Percentiles rank a stretch among this genome's conserved stretches.
These are phyloP conservation scores for Cerrena zonata DNA, from an alignment of 1,284 basidiomycete species.

Conservation along the genomic window DNA sequence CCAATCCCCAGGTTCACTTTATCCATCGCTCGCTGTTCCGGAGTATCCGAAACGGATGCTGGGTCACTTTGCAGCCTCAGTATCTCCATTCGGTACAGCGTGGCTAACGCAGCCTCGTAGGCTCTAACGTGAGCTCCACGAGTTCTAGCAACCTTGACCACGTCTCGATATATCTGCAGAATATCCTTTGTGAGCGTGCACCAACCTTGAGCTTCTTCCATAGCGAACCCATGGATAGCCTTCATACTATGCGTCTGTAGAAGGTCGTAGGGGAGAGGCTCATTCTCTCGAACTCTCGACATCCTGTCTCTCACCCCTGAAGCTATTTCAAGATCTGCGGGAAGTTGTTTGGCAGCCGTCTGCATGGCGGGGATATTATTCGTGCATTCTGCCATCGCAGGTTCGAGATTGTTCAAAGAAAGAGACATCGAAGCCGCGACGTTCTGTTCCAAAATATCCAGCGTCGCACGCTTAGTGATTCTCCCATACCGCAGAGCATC, in stretches of 20 bases:
- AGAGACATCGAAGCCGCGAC: slow-evolving; percentile 45
- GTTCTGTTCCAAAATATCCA: slow-evolving; percentile 60
- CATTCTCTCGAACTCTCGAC: too few relatives aligned
- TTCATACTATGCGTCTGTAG: slow-evolving; percentile 14
- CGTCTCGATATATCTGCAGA: slow-evolving; percentile 30
- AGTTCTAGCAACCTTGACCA: slow-evolving; percentile 31
- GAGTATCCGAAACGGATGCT: slow-evolving; percentile 28
- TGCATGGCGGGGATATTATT: slow-evolving; percentile 14
- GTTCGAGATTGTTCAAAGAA: slow-evolving; percentile 29
- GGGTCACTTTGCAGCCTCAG: slow-evolving; percentile 29
- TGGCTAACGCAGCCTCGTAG: slow-evolving; percentile 46
- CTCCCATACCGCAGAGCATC: slow-evolving; percentile 51
- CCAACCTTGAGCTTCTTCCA: slow-evolving; percentile 32
- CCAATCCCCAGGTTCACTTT: slow-evolving; percentile 43
- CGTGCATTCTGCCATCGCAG: slow-evolving; percentile 18
- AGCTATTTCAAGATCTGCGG: too few relatives aligned
- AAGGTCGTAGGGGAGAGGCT: slow-evolving; percentile 9
- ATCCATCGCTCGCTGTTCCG: slow-evolving; percentile 38
- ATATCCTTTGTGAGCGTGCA: slow-evolving; percentile 26
- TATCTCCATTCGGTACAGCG: slow-evolving; percentile 42
- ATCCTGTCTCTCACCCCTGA: too few relatives aligned
- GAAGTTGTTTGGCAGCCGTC: slow-evolving; percentile 13
- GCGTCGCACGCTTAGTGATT: slow-evolving; percentile 49
- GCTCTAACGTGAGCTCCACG: slow-evolving; percentile 45
- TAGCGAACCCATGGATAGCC: slow-evolving; percentile 27